These are phyloP conservation scores for Eucalyptus pauciflora DNA, from an alignment of 345 rosid species.

Conservation along the genomic window DNA sequence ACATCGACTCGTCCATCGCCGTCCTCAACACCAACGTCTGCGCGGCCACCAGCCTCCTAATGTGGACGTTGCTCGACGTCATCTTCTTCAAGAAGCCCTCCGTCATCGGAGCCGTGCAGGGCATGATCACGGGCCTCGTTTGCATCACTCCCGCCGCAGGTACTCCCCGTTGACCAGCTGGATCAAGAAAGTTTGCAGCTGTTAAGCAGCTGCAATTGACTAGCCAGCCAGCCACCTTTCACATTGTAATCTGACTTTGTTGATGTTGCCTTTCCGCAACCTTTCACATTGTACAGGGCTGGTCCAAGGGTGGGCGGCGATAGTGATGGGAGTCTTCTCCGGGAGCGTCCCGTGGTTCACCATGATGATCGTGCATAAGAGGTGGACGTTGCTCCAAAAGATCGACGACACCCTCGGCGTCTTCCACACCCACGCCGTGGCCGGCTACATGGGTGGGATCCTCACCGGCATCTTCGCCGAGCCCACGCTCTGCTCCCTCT, in stretches of 20 bases:
- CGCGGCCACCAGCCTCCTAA: conserved; percentile 9
- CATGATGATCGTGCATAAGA: conserved; percentile 11
- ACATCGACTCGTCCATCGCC: conserved; percentile 4
- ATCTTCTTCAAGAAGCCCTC: conserved; percentile 9
- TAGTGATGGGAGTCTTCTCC: conserved; percentile 2
- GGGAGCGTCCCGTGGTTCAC: conserved; percentile 10
- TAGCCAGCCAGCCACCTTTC: neutral
- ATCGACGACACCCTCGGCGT: conserved; percentile 9
- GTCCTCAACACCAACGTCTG: conserved; percentile 8
- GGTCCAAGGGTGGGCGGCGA: conserved; percentile 9
- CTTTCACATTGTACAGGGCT: neutral
- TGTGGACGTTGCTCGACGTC: conserved; percentile 10
- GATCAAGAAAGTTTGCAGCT: neutral
- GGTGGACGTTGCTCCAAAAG: neutral
- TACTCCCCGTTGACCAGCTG: neutral
- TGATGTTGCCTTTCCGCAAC: neutral
- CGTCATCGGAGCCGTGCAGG: conserved; percentile 11
- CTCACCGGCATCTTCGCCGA: conserved; percentile 4
- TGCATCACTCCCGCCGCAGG: conserved; percentile 11
- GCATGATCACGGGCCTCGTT: conserved; percentile 12
- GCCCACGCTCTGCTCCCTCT: neutral
- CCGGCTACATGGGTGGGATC: conserved; percentile 7
- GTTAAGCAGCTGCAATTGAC: neutral
- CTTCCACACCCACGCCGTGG: conserved; percentile 10
- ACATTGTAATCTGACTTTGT: neutral